Percentiles rank a stretch among this genome's conserved stretches.
Conservation (phyloP, 2,329 filamentous ascomycete genomes). For the Pochonia chlamydosporia region DNA sequence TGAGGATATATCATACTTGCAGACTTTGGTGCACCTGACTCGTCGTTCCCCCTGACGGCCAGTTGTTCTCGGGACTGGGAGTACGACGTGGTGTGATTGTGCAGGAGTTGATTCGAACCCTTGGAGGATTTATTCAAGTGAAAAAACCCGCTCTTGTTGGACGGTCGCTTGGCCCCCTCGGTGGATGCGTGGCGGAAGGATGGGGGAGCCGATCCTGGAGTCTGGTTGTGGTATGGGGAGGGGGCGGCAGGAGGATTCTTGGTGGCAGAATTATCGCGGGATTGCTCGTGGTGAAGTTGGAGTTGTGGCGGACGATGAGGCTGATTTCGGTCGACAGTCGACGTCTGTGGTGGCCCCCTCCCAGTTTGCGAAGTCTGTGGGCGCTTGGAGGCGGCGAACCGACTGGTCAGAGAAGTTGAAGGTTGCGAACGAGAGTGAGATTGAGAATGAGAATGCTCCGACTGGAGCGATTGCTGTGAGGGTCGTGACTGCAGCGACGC, state of each 20-base stretch:
- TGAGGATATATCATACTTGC: constrained; percentile 24
- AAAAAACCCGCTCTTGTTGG: constrained; percentile 45
- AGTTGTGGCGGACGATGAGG: constrained; percentile 1
- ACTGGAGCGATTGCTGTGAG: neutral
- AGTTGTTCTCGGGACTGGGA: constrained; percentile 30
- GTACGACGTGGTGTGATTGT: constrained; percentile 21
- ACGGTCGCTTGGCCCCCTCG: constrained; percentile 18
- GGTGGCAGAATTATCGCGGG: constrained; percentile 16
- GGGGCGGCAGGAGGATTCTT: constrained; percentile 18
- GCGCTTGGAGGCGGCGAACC: constrained; percentile 29
- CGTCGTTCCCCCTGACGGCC: constrained; percentile 31
- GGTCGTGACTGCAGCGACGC: constrained; percentile 30
- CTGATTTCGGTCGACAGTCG: constrained; percentile 15
- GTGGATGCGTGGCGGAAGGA: constrained; percentile 3
- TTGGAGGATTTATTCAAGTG: constrained; percentile 43
- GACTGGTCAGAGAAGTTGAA: constrained; percentile 35
- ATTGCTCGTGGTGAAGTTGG: constrained; percentile 18
- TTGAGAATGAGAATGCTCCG: constrained; percentile 1
- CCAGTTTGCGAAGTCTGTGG: constrained; percentile 14
- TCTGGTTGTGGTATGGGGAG: constrained; percentile 12
- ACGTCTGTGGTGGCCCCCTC: constrained; percentile 11
- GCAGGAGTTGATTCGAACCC: constrained; percentile 28
- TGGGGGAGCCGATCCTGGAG: constrained; percentile 8
- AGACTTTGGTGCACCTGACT: constrained; percentile 20
- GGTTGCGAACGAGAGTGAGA: neutral